Evolutionary conservation across 805 yeast genomes (phyloP).

Genomic region (Lachancea lanzarotensis): DNA sequence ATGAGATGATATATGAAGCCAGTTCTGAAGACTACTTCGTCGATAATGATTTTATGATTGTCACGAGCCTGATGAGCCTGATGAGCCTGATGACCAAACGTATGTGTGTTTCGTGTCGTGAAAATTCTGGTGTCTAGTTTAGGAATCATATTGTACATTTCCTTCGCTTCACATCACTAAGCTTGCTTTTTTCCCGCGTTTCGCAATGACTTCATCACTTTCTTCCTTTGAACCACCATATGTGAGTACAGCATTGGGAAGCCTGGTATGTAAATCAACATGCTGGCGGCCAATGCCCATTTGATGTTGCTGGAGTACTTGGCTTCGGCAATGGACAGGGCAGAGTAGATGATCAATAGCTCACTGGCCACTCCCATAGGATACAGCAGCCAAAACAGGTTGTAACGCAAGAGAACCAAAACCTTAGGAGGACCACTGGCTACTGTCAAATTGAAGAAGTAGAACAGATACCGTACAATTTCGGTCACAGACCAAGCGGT

Average conservation of each 20-base stretch:
- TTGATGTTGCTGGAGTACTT: constrained; percentile 47
- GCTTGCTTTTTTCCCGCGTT: constrained; percentile 7
- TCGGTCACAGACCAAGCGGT: constrained; percentile 95
- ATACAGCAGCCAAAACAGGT: constrained; percentile 72
- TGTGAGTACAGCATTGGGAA: constrained; percentile 77
- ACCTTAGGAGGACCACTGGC: constrained; percentile 49
- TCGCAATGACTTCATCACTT: constrained; percentile 49
- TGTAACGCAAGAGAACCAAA: constrained; percentile 73
- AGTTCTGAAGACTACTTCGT: too few relatives aligned
- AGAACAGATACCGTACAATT: constrained; percentile 79
- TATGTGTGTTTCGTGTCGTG: too few relatives aligned
- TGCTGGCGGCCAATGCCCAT: constrained; percentile 46
- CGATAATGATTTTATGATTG: too few relatives aligned
- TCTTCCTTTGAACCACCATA: constrained; percentile 83
- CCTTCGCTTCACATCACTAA: too few relatives aligned
- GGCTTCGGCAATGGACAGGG: constrained; percentile 61
- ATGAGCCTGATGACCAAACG: too few relatives aligned
- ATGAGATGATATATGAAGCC: too few relatives aligned
- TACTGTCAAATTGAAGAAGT: constrained; percentile 33
- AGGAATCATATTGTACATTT: too few relatives aligned
- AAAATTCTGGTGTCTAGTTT: too few relatives aligned
- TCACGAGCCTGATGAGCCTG: too few relatives aligned
- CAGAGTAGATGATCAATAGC: constrained; percentile 56
- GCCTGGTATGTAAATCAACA: constrained; percentile 78
- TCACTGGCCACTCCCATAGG: constrained; percentile 93